A percentile compares a stretch with the other conserved stretches of the same genome.
Conservation (phyloP, 2,329 filamentous ascomycete genomes). For the Chaetomiaceae sp. region DNA sequence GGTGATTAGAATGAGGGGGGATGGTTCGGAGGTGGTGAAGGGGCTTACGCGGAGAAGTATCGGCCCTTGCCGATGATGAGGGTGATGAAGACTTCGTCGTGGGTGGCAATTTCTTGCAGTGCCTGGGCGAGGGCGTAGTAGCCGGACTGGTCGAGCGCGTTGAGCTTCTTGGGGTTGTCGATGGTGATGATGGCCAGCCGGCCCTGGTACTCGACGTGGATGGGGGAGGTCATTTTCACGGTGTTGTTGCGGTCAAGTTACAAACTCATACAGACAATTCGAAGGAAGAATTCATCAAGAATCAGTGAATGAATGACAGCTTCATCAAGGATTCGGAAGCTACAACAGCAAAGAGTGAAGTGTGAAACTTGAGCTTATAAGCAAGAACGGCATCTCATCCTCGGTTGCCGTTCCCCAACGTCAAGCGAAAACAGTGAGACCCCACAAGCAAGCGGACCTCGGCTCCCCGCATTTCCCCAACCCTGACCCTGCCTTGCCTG, state of each 20-base stretch:
- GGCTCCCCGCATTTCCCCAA: slow-evolving; percentile 14
- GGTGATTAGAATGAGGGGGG: neutral
- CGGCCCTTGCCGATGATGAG: slow-evolving; percentile 78
- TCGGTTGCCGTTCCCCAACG: slow-evolving; percentile 10
- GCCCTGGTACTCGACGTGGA: slow-evolving; percentile 58
- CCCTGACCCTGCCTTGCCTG: no score
- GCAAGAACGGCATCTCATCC: neutral
- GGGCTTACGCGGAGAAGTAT: slow-evolving; percentile 79
- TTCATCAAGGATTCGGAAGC: neutral
- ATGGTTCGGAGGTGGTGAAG: neutral
- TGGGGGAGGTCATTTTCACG: slow-evolving; percentile 37
- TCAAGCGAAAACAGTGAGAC: neutral
- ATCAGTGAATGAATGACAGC: neutral
- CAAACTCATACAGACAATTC: neutral
- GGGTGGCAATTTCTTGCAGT: slow-evolving; percentile 71
- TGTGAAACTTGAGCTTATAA: neutral
- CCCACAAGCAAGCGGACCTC: slow-evolving; percentile 9
- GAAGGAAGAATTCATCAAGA: neutral
- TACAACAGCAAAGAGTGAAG: neutral
- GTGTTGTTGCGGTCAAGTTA: neutral
- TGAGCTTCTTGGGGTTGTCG: slow-evolving; percentile 80
- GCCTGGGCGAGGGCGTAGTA: slow-evolving; percentile 75
- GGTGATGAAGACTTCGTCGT: slow-evolving; percentile 79
- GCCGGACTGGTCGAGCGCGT: slow-evolving; percentile 65
- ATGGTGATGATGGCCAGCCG: slow-evolving; percentile 81